Percentiles rank a stretch among this genome's conserved stretches.
These are phyloP conservation scores for Glaciozyma martinii DNA, from an alignment of 768 basidiomycete species.

Conservation along the genomic window DNA sequence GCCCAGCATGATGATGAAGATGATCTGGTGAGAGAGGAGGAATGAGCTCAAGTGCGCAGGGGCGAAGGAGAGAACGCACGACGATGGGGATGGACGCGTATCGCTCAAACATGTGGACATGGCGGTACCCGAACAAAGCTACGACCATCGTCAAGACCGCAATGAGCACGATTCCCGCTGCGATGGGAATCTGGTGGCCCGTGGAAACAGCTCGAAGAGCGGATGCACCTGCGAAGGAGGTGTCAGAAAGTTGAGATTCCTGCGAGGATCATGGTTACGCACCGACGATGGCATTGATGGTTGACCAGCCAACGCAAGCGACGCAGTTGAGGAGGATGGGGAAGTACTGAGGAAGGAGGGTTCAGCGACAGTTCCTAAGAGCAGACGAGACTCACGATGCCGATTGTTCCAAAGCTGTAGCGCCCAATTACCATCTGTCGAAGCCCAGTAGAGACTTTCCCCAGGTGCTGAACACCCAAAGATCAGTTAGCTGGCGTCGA, in stretches of 20 bases:
- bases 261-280: conserved; percentile 33
- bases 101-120: conserved; percentile 44
- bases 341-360: no score
- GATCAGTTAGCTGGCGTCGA: no score
- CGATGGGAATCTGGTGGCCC: conserved; percentile 39
- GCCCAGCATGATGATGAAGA: conserved; percentile 39
- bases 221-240: no score
- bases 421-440: no score
- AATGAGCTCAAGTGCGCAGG: no score
- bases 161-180: conserved; percentile 46
- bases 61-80: not conserved
- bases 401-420: no score
- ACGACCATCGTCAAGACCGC: conserved; percentile 42
- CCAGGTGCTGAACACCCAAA: no score
- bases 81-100: conserved; percentile 45
- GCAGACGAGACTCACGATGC: no score
- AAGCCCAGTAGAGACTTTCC: no score
- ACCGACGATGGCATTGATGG: conserved; percentile 39
- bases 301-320: conserved; percentile 34
- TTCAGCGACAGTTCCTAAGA: no score
- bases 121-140: conserved; percentile 41
- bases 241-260: no score
- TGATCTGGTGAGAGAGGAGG: conserved; percentile 31
- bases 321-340: conserved; percentile 42
- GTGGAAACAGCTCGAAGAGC: no score